phyloP scores from a whole-genome alignment of 768 basidiomycete genomes.

The Saitozyma podzolica region DNA sequence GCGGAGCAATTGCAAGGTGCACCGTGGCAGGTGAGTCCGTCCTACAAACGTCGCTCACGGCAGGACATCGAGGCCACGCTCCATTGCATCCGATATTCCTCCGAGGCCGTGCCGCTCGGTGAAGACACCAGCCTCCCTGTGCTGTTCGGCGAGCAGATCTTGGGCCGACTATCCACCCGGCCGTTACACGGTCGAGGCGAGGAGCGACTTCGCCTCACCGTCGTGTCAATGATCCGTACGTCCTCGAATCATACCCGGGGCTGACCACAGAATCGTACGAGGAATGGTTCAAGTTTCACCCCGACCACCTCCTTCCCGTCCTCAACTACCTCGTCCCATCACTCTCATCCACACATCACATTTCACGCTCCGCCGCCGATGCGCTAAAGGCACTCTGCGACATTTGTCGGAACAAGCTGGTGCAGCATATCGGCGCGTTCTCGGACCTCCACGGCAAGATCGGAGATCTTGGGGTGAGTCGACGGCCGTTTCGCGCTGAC shows the following conservation, averaged over 20 bases:
- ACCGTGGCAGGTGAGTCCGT: constrained; percentile 68
- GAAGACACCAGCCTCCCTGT: constrained; percentile 54
- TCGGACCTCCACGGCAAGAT: constrained; percentile 77
- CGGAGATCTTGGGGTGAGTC: constrained; percentile 68
- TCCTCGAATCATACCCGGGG: constrained; percentile 37
- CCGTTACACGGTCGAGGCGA: constrained; percentile 43
- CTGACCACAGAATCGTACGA: constrained; percentile 49
- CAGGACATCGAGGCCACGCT: constrained; percentile 84
- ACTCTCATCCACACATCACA: constrained; percentile 47
- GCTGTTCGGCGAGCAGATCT: constrained; percentile 71
- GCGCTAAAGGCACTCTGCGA: constrained; percentile 85
- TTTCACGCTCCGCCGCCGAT: constrained; percentile 66
- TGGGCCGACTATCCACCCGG: constrained; percentile 62
- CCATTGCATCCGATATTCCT: constrained; percentile 80
- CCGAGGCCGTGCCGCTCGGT: constrained; percentile 75
- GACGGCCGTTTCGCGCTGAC: constrained; percentile 12
- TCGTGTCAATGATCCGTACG: constrained; percentile 72
- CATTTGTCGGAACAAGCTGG: constrained; percentile 78
- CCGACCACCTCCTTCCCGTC: constrained; percentile 66
- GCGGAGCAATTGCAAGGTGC: constrained; percentile 57
- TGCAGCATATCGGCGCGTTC: constrained; percentile 80
- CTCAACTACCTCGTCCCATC: constrained; percentile 65
- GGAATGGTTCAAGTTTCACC: constrained; percentile 53
- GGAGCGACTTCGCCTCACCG: constrained; percentile 70
- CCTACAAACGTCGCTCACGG: neutral